Base-by-base conservation (phyloP, 139 green algal genomes). In the Parachlorella kessleri region DNA sequence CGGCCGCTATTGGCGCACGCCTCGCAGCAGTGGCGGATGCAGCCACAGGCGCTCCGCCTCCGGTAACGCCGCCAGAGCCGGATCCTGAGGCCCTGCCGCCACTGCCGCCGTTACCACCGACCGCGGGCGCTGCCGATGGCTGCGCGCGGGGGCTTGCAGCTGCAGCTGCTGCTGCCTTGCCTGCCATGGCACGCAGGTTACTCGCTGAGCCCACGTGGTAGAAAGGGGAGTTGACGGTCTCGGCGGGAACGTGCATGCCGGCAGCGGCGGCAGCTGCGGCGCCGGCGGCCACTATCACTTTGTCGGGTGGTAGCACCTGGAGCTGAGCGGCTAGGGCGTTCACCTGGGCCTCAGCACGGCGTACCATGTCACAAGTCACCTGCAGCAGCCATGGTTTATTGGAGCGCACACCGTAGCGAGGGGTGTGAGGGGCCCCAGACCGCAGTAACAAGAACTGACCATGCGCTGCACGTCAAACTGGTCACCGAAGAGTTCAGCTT, bases 191-290 rank as follows among this genome's bases (percentile, higher is more conserved):
- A 18, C 21, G 48, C 48, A 59, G 48, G 48, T 59, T 59, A 18
- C 14, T 18, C 14, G 14, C 48, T 14, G 48, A 59, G 48, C 14
- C 14, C 14, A 18, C 21, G 48, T 18, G 48, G 48, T 59, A 18
- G 48, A 59, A 59, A 18, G 48, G 48, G 48, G 48, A 59, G 48
- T 59, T 59, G 48, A 59, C 48, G 14, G 48, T 59, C 48, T 59
- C 38, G 14, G 36, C 36, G 23, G 68, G 68, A 18, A 9, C 39
- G 30, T 14, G 7, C 21, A 35, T n/a, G 36, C 23, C 68, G 38
- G 18, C 38, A 35, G 68, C 36, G 48, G 48, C 48, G 48, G 68
- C 68, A 59, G 38, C 68, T 59, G 38, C 68, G 36, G 68, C 68
- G 14, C 21, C 37, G 36, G 68, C 38, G 23, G 68, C 68, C 10